A percentile compares a stretch with the other conserved stretches of the same genome.
phyloP scores from a whole-genome alignment of 1,284 basidiomycete species.

The Trichosporon asahii region DNA sequence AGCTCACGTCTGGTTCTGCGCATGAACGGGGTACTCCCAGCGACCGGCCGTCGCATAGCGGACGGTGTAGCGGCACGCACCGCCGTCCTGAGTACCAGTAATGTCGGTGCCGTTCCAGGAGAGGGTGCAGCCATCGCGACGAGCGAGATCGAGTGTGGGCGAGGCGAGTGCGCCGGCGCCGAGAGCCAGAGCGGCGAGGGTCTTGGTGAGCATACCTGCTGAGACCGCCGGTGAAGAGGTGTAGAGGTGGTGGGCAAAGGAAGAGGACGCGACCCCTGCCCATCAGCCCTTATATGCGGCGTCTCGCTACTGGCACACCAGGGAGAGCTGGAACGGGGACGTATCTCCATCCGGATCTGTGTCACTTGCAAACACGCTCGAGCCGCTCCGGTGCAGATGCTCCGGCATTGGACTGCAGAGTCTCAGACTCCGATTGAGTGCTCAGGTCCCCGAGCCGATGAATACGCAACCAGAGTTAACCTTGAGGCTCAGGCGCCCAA shows the following conservation, averaged over 20 bases:
- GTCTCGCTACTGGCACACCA: neutral
- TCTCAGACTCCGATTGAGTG: neutral
- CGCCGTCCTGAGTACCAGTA: constrained; percentile 14
- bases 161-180: neutral
- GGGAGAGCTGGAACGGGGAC: neutral
- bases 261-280: neutral
- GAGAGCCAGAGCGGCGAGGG: neutral
- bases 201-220: neutral
- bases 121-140: constrained; percentile 9
- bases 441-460: neutral
- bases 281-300: neutral
- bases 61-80: constrained; percentile 39
- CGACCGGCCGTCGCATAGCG: constrained; percentile 36
- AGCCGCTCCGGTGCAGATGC: neutral
- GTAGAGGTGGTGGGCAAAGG: neutral
- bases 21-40: constrained; percentile 30
- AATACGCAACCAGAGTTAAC: neutral
- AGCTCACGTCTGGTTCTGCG: constrained; percentile 26
- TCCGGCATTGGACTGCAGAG: neutral
- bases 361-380: neutral
- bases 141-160: neutral
- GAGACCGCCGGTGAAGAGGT: neutral
- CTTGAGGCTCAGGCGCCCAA: neutral
- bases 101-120: constrained; percentile 21
- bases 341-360: neutral